Conservation (phyloP, 2,329 filamentous ascomycete species). For the Phaeoacremonium minimum region DNA sequence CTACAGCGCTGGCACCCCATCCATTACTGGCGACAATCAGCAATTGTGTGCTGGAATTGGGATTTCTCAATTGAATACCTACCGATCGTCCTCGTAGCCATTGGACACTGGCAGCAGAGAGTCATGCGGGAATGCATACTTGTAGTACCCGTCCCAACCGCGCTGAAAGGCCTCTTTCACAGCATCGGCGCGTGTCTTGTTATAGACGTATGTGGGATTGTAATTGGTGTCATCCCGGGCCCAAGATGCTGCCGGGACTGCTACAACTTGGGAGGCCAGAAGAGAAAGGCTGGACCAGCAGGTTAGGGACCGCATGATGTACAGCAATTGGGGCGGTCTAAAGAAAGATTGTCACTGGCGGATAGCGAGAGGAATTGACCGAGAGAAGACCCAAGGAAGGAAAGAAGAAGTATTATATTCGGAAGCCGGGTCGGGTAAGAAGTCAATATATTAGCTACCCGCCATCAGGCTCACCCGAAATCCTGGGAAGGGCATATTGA, state of each 20-base stretch:
- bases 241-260: slow-evolving; percentile 2
- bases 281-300: slow-evolving; percentile 2
- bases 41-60: not conserved
- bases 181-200: slow-evolving; percentile 45
- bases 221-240: slow-evolving; percentile 1
- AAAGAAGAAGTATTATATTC: not conserved
- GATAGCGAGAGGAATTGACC: no score
- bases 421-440: not conserved
- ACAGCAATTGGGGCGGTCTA: no score
- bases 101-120: slow-evolving; percentile 68
- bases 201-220: slow-evolving; percentile 17
- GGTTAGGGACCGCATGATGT: slow-evolving; percentile 7
- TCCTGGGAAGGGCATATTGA: not conserved
- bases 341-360: no score
- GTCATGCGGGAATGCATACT: slow-evolving; percentile 74
- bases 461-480: not conserved
- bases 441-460: no score
- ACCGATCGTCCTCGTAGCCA: slow-evolving; percentile 65
- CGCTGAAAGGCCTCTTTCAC: slow-evolving; percentile 66
- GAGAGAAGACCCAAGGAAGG: not conserved
- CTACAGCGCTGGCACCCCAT: slow-evolving; percentile 81
- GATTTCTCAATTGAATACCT: slow-evolving; percentile 16
- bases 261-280: slow-evolving; percentile 4
- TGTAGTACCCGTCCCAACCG: slow-evolving; percentile 69
- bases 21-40: slow-evolving; percentile 55